These are phyloP conservation scores for Myxozyma kluyveri DNA, from an alignment of 805 yeast species.

Conservation along the genomic window DNA sequence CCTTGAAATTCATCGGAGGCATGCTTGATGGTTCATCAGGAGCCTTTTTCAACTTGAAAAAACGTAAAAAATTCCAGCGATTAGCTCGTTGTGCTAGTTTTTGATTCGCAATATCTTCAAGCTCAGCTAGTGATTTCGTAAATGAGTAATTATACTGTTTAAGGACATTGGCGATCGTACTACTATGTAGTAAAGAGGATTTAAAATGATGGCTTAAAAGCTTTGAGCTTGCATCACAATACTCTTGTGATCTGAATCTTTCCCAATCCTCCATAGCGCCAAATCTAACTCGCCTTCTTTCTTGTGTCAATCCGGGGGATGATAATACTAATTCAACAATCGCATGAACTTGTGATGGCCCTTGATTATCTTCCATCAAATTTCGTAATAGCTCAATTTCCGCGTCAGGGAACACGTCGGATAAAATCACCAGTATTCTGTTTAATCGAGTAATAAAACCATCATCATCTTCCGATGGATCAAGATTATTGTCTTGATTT, in stretches of 20 bases:
- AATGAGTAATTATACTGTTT: constrained; percentile 20
- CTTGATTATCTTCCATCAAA: constrained; percentile 18
- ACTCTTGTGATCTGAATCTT: constrained; percentile 24
- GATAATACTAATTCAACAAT: constrained; percentile 22
- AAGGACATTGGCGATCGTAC: constrained; percentile 19
- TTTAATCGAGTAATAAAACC: constrained; percentile 12
- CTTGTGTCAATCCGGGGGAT: constrained; percentile 15
- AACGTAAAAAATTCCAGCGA: constrained; percentile 14
- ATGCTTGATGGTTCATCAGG: background rate
- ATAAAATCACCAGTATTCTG: constrained; percentile 12
- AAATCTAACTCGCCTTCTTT: constrained; percentile 10
- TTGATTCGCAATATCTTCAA: constrained; percentile 13
- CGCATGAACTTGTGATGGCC: constrained; percentile 24
- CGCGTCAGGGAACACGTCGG: constrained; percentile 25
- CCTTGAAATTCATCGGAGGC: constrained; percentile 1
- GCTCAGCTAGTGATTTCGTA: constrained; percentile 12
- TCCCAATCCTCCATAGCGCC: constrained; percentile 17
- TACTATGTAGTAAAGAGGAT: constrained; percentile 4
- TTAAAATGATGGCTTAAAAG: constrained; percentile 10
- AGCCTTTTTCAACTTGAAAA: constrained; percentile 1
- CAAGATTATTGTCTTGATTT: background rate
- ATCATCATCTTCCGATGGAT: no score
- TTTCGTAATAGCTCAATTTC: constrained; percentile 23
- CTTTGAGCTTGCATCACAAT: constrained; percentile 15
- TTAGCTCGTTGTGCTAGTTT: constrained; percentile 1